Base-by-base conservation (phyloP, 352 stramenopile genomes). In the Globisporangium solare region DNA sequence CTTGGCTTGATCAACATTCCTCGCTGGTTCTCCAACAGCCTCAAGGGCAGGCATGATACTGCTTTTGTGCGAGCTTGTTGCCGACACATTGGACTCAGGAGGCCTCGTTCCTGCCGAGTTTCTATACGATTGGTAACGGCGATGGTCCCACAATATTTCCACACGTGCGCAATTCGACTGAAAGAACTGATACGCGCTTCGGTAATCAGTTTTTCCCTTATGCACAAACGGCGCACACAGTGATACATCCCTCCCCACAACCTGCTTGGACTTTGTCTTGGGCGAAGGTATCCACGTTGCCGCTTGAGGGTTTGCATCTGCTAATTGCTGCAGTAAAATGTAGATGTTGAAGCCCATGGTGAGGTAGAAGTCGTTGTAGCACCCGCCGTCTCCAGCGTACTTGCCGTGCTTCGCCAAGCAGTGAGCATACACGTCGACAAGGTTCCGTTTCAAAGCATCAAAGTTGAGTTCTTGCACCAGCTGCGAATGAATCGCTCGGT, bases 271-370 rank as follows among this genome's bases (percentile, higher is more conserved):
- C 31, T 64, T 45, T 27, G 47, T 14, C n/a, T 53, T 54, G 1
- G 31, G 22, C 0, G 39, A 31, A 47, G 77, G 77, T 10, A 86
- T 77, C 75, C 73, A 86, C 31, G 56, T 66, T 2, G 72, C 64
- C 22, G 72, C 49, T 8, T 73, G 55, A 0, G 72, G 61, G 40
- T 83, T 68, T 18, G 63, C 62, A 31, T 89, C 78, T 8, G 74
- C 76, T 15, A 92, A 56, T 24, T 83, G 74, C 60, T 86, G 79
- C 31, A 92, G 70, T 17, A 92, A 51, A 20, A 92, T 82, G 50
- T 86, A 87, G 22, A 92, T 79, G 54, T 92, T 89, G 53, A 92
- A 89, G 1, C 81, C 81, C 75, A 88, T 88, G 2, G 67, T 71
- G 18, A 92, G 54, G 31, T 83, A 88, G 5, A 75, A 83, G 47